Evolutionary conservation across 2,329 filamentous ascomycete species (phyloP).

Genomic region (Cryphonectria radicalis): DNA sequence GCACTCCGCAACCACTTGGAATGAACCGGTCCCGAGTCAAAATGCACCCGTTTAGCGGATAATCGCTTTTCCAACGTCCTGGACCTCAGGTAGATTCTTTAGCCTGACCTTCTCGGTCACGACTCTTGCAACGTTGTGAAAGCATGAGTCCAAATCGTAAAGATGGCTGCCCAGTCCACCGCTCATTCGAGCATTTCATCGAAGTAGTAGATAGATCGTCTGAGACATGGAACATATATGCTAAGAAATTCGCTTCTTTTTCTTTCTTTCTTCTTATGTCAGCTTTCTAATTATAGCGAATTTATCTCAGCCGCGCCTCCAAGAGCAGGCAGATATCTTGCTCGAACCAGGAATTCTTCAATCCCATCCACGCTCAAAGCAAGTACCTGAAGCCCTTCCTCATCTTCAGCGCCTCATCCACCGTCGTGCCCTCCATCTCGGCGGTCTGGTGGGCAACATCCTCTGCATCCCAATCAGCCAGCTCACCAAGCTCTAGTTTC

Average conservation of each 20-base stretch:
- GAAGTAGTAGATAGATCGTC: neutral
- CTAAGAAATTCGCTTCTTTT: neutral
- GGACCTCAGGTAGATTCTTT: neutral
- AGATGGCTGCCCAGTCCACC: neutral
- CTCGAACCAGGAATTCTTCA: neutral
- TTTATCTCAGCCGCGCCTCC: neutral
- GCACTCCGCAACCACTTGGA: too few relatives aligned
- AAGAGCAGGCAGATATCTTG: neutral
- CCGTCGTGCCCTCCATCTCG: slow-evolving; percentile 43
- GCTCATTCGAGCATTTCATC: neutral
- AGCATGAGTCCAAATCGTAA: neutral
- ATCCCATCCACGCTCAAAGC: slow-evolving; percentile 19
- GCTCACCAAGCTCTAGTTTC: slow-evolving; percentile 50
- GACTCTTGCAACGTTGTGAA: neutral
- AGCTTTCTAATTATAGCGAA: neutral
- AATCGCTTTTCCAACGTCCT: neutral
- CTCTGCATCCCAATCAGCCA: slow-evolving; percentile 40
- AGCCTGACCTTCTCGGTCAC: neutral
- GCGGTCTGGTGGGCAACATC: slow-evolving; percentile 48
- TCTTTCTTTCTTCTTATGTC: neutral
- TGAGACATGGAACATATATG: neutral
- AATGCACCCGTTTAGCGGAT: neutral
- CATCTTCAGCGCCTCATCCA: slow-evolving; percentile 51
- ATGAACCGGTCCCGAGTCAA: neutral
- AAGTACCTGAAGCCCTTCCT: slow-evolving; percentile 32